Percentiles rank a stretch among this genome's conserved stretches.
These are phyloP conservation scores for Chrysanthemum makinoi DNA, from an alignment of 129 eudicot species.

Conservation along the genomic window DNA sequence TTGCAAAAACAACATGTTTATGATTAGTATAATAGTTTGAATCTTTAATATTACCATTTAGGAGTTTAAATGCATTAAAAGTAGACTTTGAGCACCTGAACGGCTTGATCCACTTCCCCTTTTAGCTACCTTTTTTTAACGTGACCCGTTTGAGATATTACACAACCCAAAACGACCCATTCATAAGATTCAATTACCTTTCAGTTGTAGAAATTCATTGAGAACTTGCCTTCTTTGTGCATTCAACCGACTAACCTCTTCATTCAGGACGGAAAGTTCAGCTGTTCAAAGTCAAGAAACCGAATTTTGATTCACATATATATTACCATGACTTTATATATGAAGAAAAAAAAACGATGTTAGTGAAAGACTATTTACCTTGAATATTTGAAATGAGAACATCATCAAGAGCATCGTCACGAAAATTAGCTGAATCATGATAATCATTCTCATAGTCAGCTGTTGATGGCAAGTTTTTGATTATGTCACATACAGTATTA, in stretches of 20 bases:
- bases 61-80: neutral
- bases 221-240: constrained; percentile 34
- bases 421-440: constrained; percentile 19
- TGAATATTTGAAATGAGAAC: constrained; percentile 21
- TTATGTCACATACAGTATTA: constrained; percentile 34
- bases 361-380: constrained; percentile 19
- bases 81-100: neutral
- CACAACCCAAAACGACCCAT: neutral
- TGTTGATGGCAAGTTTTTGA: constrained; percentile 38
- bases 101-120: too few relatives aligned
- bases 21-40: too few relatives aligned
- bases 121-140: too few relatives aligned
- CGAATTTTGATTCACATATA: constrained; percentile 8
- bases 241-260: constrained; percentile 23
- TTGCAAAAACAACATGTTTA: too few relatives aligned
- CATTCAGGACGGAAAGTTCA: constrained; percentile 33
- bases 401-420: constrained; percentile 24
- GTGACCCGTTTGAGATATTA: neutral
- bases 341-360: neutral
- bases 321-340: neutral
- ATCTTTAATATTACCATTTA: neutral
- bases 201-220: constrained; percentile 29
- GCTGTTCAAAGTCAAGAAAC: constrained; percentile 21
- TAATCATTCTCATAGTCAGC: constrained; percentile 34
- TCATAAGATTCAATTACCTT: constrained; percentile 22